Base-by-base conservation (phyloP, 305 asterid species). In the Rubia balearica region DNA sequence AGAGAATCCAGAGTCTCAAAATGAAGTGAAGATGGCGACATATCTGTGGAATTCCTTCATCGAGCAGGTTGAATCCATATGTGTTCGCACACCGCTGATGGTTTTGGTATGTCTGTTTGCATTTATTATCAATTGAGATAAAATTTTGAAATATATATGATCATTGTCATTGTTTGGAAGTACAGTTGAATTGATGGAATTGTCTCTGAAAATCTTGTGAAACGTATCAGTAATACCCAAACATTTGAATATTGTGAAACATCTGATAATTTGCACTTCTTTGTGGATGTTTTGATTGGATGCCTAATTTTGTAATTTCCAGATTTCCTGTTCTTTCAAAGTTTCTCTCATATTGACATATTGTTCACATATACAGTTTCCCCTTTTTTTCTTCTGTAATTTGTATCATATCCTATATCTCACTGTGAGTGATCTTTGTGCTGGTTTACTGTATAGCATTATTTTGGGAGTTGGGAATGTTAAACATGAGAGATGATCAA, bases 31-130 rank as follows among this genome's bases (percentile, higher is more conserved):
- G 74, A 84, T 76, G 77, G 86, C 81, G 46, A 89, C 99, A 0
- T 86, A 83, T 78, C 87, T 91, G 65, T 95, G 98, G 98, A 89
- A 84, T 86, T 87, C 88, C 63, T 91, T 95, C 75, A 71, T 86
- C 60, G 95, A 91, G 87, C 97, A 88, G 85, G 90, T 87, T 75
- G 96, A 91, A 79, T 85, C 97, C 51, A 80, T 90, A 65, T 80
- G 92, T 38, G 83, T 87, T 61, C 78, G 81, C 79, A 75, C 96
- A 78, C 81, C 96, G 77, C 72, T 90, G 91, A 90, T 83, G 79
- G 84, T 95, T 81, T 86, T 91, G 94, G 99, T 95, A 87, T 33
- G 96, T 76, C 42, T 73, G 38, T 76, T 63, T 65, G 12, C 36
- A 36, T n/a, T 56, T 36, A 16, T 38, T 53, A n/a, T 67, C 48